Percentiles rank a stretch among this genome's conserved stretches.
Conservation (phyloP, 257 asterid species). For the Nicotiana sylvestris region DNA sequence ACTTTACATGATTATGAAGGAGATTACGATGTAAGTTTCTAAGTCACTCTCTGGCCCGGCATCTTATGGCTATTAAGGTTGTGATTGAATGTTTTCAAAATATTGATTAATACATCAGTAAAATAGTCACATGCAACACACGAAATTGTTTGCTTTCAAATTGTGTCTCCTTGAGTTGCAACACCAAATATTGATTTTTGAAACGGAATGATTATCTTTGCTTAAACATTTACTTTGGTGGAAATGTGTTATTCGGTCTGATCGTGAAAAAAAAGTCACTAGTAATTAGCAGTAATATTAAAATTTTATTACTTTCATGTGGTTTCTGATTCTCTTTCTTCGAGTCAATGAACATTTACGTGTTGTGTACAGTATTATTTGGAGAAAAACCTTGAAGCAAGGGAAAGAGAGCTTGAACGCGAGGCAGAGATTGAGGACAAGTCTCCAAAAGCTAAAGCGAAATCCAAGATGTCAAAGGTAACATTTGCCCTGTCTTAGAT, state of each 20-base stretch:
- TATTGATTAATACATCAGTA: not conserved
- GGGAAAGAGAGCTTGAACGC: conserved; percentile 89
- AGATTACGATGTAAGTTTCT: conserved; percentile 75
- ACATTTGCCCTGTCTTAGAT: not conserved
- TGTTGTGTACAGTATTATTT: conserved; percentile 63
- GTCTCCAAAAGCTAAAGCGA: conserved; percentile 92
- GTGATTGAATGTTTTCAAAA: not conserved
- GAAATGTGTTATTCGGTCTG: not conserved
- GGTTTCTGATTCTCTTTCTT: not conserved
- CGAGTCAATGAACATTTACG: not conserved
- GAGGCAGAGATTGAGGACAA: conserved; percentile 94
- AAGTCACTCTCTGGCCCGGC: not conserved
- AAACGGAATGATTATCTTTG: not conserved
- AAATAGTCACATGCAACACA: not conserved
- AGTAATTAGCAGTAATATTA: not conserved
- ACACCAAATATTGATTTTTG: not conserved
- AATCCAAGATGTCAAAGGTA: conserved; percentile 99
- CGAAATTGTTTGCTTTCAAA: not conserved
- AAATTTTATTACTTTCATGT: not conserved
- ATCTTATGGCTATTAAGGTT: not conserved
- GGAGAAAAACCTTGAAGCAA: conserved; percentile 97
- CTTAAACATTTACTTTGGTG: not conserved
- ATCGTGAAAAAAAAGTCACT: not conserved
- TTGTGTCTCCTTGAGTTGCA: not conserved
- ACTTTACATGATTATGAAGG: conserved; percentile 83